Evolutionary conservation across 805 yeast genomes (phyloP).

Genomic region (Maudiozyma pseudohumilis): DNA sequence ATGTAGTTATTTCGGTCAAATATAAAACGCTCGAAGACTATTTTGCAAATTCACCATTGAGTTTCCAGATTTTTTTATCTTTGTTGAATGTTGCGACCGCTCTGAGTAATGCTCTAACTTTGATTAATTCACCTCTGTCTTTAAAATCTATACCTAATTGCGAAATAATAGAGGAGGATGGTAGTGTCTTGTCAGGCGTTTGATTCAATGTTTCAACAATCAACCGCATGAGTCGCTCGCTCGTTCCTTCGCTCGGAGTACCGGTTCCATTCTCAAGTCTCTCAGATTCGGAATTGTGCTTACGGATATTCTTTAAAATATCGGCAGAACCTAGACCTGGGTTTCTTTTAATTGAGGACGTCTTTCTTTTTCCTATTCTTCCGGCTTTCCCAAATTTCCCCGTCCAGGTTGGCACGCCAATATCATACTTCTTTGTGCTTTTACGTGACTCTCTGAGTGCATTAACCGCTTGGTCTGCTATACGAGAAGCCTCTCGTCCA

Average conservation of each 20-base stretch:
- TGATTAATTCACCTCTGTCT: slow-evolving; percentile 45
- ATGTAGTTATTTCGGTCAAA: too few relatives aligned
- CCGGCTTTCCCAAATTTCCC: slow-evolving; percentile 88
- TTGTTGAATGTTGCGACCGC: slow-evolving; percentile 61
- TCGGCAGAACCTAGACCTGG: slow-evolving; percentile 14
- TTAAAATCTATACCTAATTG: slow-evolving; percentile 32
- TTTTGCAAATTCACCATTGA: slow-evolving; percentile 43
- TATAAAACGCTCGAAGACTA: neutral
- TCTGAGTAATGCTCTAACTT: slow-evolving; percentile 57
- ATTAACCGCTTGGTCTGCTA: slow-evolving; percentile 43
- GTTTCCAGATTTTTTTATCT: slow-evolving; percentile 50
- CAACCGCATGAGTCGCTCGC: slow-evolving; percentile 6
- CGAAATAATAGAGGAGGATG: slow-evolving; percentile 39
- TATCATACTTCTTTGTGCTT: slow-evolving; percentile 31
- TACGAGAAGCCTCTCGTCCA: slow-evolving; percentile 52
- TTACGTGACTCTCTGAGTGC: slow-evolving; percentile 49
- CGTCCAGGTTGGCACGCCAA: slow-evolving; percentile 95
- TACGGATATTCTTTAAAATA: slow-evolving; percentile 18
- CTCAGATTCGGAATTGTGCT: slow-evolving; percentile 12
- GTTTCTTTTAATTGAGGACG: slow-evolving; percentile 1
- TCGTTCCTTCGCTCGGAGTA: neutral
- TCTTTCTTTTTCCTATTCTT: slow-evolving; percentile 28
- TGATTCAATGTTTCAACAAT: slow-evolving; percentile 33
- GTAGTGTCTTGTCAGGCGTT: slow-evolving; percentile 34
- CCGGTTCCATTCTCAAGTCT: slow-evolving; percentile 6